Evolutionary conservation across 2,329 filamentous ascomycete species (phyloP).

Genomic region (Penicillium sp.): DNA sequence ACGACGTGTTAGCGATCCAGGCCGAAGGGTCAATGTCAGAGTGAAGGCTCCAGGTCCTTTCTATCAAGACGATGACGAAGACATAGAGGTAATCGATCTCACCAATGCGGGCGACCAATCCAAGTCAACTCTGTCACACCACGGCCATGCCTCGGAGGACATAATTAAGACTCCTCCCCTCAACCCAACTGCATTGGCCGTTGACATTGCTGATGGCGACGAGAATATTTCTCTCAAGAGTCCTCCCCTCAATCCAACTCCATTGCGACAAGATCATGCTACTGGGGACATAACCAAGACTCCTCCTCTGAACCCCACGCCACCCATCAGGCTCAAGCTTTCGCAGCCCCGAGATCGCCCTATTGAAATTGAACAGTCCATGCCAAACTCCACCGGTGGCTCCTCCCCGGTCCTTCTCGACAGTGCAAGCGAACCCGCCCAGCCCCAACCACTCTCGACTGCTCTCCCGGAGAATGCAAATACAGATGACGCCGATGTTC

Average conservation of each 20-base stretch:
- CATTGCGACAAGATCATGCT: no score
- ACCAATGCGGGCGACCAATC: background rate
- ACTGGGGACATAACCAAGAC: background rate
- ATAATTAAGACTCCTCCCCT: background rate
- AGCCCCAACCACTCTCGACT: background rate
- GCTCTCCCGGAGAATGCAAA: background rate
- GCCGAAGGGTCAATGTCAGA: background rate
- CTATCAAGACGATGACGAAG: background rate
- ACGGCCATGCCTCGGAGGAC: background rate
- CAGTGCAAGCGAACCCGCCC: background rate
- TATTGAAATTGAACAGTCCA: no score
- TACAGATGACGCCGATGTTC: constrained; percentile 5
- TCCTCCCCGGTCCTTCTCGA: background rate
- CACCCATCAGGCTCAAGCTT: background rate
- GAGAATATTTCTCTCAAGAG: background rate
- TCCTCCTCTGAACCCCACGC: background rate
- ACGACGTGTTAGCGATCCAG: background rate
- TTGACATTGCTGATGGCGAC: background rate
- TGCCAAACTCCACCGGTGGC: background rate
- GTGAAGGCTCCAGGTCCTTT: background rate
- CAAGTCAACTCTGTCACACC: background rate
- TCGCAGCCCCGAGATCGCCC: background rate
- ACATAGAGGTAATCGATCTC: background rate
- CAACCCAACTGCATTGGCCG: background rate
- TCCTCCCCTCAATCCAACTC: no score